Evolutionary conservation across 2,329 filamentous ascomycete species (phyloP).

Genomic region (Talaromyces pinophilus): DNA sequence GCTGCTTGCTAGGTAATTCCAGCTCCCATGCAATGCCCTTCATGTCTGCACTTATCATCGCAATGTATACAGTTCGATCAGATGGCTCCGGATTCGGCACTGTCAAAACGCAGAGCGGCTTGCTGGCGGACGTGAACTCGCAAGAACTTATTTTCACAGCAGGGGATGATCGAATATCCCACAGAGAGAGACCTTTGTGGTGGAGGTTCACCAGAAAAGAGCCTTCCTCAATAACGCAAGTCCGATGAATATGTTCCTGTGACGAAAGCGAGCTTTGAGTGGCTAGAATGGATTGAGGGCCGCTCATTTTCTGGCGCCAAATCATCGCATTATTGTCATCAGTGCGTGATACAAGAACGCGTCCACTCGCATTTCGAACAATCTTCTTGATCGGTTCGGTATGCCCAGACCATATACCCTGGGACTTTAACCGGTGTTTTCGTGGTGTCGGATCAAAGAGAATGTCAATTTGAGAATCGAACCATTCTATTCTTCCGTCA

Average conservation of each 20-base stretch:
- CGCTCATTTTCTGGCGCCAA: constrained; percentile 68
- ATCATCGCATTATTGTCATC: constrained; percentile 76
- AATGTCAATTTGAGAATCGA: constrained; percentile 73
- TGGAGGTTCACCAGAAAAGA: constrained; percentile 80
- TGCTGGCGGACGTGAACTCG: constrained; percentile 63
- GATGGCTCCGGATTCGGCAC: constrained; percentile 63
- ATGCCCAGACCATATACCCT: constrained; percentile 80
- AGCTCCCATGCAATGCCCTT: constrained; percentile 81
- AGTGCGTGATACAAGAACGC: constrained; percentile 78
- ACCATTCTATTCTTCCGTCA: constrained; percentile 79
- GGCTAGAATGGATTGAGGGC: constrained; percentile 57
- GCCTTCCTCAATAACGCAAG: constrained; percentile 74
- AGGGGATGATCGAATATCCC: constrained; percentile 68
- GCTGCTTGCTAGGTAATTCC: constrained; percentile 45
- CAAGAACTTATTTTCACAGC: constrained; percentile 62
- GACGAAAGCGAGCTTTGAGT: constrained; percentile 69
- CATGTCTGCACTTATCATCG: constrained; percentile 78
- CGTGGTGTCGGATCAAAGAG: constrained; percentile 73
- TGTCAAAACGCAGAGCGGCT: constrained; percentile 76
- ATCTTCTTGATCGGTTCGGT: constrained; percentile 79
- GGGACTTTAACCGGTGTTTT: constrained; percentile 60
- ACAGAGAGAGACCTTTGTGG: constrained; percentile 69
- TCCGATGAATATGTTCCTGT: constrained; percentile 73
- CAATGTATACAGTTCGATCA: constrained; percentile 65
- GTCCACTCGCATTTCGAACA: constrained; percentile 78